Conservation (phyloP, 345 rosid species). For the Nephelium lappaceum region DNA sequence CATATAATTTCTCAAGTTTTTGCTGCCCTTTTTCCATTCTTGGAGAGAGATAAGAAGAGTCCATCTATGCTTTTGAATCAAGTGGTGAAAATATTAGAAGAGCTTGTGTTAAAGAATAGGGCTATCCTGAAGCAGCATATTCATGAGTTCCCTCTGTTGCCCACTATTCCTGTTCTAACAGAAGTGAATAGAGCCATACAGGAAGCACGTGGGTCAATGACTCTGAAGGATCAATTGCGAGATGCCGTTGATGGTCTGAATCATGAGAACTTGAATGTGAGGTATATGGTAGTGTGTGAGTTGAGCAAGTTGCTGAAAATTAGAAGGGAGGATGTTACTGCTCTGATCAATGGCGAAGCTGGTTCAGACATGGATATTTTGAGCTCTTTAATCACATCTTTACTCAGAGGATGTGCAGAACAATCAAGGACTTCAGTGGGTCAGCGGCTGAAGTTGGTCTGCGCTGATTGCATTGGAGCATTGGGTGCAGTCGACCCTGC, state of each 20-base stretch:
- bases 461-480: conserved; percentile 95
- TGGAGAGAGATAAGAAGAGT: conserved; percentile 73
- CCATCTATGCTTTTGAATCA: conserved; percentile 51
- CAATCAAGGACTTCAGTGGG: conserved; percentile 93
- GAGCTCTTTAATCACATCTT: conserved; percentile 80
- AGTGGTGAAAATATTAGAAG: conserved; percentile 85
- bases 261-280: conserved; percentile 95
- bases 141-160: conserved; percentile 87
- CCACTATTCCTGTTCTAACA: conserved; percentile 68
- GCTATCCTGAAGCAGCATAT: conserved; percentile 81
- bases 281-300: conserved; percentile 95
- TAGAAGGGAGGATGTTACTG: conserved; percentile 73
- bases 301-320: conserved; percentile 78
- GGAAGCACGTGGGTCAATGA: conserved; percentile 90
- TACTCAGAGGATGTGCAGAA: conserved; percentile 95
- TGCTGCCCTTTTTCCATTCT: conserved; percentile 91
- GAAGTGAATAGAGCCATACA: conserved; percentile 90
- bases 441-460: conserved; percentile 83
- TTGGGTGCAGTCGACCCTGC: conserved; percentile 99
- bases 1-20: conserved; percentile 91
- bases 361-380: conserved; percentile 77
- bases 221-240: conserved; percentile 81
- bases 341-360: conserved; percentile 73
- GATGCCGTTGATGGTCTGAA: conserved; percentile 76
- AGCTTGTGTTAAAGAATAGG: conserved; percentile 81